These are phyloP conservation scores for Parachlorella kessleri DNA, from an alignment of 139 green algal species.

Conservation along the genomic window DNA sequence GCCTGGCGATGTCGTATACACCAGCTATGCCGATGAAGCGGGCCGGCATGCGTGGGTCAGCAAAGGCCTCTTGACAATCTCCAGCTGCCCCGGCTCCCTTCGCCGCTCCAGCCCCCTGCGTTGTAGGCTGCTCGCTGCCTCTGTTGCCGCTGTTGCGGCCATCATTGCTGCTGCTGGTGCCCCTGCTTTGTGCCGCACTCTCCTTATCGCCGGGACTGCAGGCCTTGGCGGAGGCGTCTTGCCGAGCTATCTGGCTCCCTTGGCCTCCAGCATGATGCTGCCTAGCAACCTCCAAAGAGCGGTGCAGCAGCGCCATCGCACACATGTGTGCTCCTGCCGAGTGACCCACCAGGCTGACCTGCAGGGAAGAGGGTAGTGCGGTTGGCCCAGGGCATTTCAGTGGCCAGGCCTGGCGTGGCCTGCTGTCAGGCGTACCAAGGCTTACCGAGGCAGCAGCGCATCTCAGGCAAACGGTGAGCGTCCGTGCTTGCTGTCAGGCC, in stretches of 20 bases:
- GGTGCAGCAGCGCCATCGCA: conserved; percentile 67
- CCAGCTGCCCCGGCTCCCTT: neutral
- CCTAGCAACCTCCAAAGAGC: no score
- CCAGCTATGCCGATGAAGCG: conserved; percentile 56
- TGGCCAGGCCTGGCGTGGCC: no score
- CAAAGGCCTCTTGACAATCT: neutral
- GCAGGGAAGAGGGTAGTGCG: neutral
- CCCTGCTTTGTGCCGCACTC: neutral
- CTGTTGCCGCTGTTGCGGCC: conserved; percentile 9
- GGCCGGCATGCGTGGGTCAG: conserved; percentile 47
- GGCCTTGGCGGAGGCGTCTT: no score
- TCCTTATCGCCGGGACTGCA: no score
- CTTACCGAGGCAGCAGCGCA: no score
- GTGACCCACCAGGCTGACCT: conserved; percentile 70
- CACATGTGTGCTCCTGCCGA: conserved; percentile 77
- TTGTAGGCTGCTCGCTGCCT: neutral
- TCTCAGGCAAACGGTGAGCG: no score
- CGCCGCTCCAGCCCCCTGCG: neutral
- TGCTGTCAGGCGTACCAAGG: no score
- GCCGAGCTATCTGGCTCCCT: no score
- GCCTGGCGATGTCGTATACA: conserved; percentile 84
- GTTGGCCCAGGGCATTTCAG: no score
- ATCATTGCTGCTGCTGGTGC: neutral
- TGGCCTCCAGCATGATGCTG: no score
- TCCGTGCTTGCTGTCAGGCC: no score